Evolutionary conservation across 257 asterid species (phyloP).

Genomic region (Fraxinus anomala): DNA sequence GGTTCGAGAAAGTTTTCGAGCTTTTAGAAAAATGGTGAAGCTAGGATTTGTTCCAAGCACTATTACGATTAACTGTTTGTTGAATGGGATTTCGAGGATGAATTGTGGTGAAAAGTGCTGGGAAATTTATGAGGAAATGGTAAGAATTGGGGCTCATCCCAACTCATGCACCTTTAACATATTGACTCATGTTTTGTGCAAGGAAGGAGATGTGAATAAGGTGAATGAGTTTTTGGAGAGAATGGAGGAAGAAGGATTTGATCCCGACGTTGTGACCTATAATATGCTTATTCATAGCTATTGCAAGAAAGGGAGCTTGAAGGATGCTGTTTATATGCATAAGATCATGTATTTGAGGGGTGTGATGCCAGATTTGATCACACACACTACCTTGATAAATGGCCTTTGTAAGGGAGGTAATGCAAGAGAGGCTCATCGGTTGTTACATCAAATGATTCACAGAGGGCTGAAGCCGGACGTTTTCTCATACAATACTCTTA

Average conservation of each 20-base stretch:
- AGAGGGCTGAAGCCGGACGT: conserved; percentile 70
- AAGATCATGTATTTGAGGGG: conserved; percentile 66
- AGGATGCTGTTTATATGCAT: conserved; percentile 74
- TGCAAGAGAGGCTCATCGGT: conserved; percentile 62
- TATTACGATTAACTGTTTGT: conserved; percentile 58
- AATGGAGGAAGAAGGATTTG: conserved; percentile 87
- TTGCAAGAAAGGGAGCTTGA: conserved; percentile 68
- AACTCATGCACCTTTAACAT: conserved; percentile 74
- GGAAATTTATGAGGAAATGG: conserved; percentile 67
- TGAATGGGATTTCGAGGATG: conserved; percentile 59
- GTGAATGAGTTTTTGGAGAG: conserved; percentile 68
- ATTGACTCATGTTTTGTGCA: conserved; percentile 64
- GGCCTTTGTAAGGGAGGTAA: conserved; percentile 72
- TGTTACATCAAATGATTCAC: conserved; percentile 64
- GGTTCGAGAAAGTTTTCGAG: conserved; percentile 57
- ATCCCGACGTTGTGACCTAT: conserved; percentile 71
- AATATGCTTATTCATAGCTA: conserved; percentile 71
- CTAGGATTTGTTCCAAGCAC: conserved; percentile 67
- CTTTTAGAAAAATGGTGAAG: conserved; percentile 48
- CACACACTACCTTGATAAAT: conserved; percentile 69
- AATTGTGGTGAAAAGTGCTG: conserved; percentile 60
- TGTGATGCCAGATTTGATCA: conserved; percentile 70
- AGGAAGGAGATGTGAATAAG: conserved; percentile 61
- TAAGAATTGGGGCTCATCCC: conserved; percentile 60
- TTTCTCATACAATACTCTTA: conserved; percentile 63